These are phyloP conservation scores for Chaetomium fimeti DNA, from an alignment of 495 filamentous ascomycete species.

Conservation along the genomic window DNA sequence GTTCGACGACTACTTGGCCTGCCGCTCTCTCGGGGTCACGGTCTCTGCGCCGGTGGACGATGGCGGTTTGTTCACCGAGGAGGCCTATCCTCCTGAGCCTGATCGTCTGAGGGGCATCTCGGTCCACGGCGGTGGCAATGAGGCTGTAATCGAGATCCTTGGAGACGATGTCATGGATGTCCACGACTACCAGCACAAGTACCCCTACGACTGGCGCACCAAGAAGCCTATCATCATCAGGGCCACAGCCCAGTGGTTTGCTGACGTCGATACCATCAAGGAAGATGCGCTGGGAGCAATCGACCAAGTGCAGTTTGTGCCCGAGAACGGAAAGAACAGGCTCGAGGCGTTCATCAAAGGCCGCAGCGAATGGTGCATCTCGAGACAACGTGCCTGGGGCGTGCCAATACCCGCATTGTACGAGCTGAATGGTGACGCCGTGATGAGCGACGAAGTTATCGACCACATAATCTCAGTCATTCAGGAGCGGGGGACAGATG, in stretches of 20 bases:
- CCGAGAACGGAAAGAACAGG: conserved; percentile 65
- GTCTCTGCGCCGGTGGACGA: conserved; percentile 80
- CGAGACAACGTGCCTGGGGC: conserved; percentile 95
- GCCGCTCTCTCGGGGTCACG: conserved; percentile 60
- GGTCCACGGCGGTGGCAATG: conserved; percentile 58
- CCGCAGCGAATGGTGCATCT: conserved; percentile 96
- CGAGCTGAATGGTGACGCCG: conserved; percentile 63
- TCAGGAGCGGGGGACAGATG: conserved; percentile 72
- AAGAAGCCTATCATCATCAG: conserved; percentile 87
- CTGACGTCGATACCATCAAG: conserved; percentile 82
- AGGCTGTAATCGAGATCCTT: conserved; percentile 66
- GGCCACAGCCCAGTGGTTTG: conserved; percentile 97
- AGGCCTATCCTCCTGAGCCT: conserved; percentile 67
- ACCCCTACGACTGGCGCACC: conserved; percentile 96
- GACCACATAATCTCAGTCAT: conserved; percentile 81
- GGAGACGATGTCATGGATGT: conserved; percentile 58
- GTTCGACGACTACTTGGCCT: conserved; percentile 92
- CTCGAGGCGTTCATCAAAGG: conserved; percentile 81
- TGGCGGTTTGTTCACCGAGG: conserved; percentile 71
- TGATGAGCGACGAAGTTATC: conserved; percentile 75
- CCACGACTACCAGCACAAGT: conserved; percentile 79
- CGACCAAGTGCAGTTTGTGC: conserved; percentile 72
- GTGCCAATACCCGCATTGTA: conserved; percentile 93
- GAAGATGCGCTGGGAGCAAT: conserved; percentile 64
- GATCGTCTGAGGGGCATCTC: conserved; percentile 50